Percentiles rank a stretch among this genome's conserved stretches.
phyloP scores from a whole-genome alignment of 257 asterid species.

The Solanum pimpinellifolium region DNA sequence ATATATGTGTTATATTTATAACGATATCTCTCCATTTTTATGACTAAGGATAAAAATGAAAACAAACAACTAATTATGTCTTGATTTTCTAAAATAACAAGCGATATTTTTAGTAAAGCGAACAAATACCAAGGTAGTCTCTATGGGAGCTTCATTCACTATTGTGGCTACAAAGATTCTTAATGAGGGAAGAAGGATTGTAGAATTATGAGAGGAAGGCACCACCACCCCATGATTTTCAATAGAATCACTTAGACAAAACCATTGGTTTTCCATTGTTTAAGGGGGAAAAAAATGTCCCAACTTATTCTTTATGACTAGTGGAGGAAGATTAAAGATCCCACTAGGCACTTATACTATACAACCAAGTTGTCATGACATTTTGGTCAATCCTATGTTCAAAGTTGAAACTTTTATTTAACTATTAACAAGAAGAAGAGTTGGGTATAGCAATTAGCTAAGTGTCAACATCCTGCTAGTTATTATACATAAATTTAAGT shows the following conservation, averaged over 20 bases:
- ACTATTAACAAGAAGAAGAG: not conserved
- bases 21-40: not conserved
- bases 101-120: too few species aligned
- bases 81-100: too few species aligned
- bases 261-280: constrained; percentile 22
- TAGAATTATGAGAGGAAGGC: constrained; percentile 18
- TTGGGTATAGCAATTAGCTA: not conserved
- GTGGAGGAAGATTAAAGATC: constrained; percentile 36
- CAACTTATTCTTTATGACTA: constrained; percentile 7
- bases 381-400: not conserved
- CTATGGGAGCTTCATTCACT: constrained; percentile 8
- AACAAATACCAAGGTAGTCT: not conserved
- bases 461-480: not conserved
- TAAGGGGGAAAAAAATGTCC: constrained; percentile 2
- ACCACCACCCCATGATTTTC: constrained; percentile 19
- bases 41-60: too few species aligned
- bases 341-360: constrained; percentile 14
- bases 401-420: not conserved
- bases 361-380: not conserved
- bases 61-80: too few species aligned
- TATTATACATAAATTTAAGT: not conserved
- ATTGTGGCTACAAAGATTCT: constrained; percentile 31
- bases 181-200: constrained; percentile 9
- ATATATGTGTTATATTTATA: too few species aligned
- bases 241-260: constrained; percentile 9